Conservation (phyloP, 805 yeast species). For the Lachancea nothofagi region DNA sequence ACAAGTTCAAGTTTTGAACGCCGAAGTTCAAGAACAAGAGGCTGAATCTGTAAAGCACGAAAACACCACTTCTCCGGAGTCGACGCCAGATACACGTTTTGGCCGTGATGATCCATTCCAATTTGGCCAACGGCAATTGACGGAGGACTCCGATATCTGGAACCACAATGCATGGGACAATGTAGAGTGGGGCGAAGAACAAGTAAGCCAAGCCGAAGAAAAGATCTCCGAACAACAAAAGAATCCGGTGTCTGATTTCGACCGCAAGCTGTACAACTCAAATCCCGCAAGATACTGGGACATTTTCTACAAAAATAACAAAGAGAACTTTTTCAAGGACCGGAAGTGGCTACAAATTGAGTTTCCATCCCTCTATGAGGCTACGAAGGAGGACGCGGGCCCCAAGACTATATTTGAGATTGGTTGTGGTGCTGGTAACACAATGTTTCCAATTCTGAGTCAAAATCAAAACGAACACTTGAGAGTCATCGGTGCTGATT, state of each 20-base stretch:
- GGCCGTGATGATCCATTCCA: slow-evolving; percentile 88
- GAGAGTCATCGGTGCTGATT: slow-evolving; percentile 79
- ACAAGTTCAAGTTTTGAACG: slow-evolving; percentile 1
- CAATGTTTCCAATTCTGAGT: slow-evolving; percentile 81
- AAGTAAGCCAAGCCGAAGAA: slow-evolving; percentile 64
- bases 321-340: slow-evolving; percentile 92
- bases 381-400: slow-evolving; percentile 68
- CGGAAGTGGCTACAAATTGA: slow-evolving; percentile 94
- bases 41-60: slow-evolving; percentile 6
- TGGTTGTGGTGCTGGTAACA: slow-evolving; percentile 98
- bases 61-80: not conserved
- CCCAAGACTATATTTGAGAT: slow-evolving; percentile 75
- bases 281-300: slow-evolving; percentile 97
- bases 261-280: slow-evolving; percentile 67
- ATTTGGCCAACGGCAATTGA: slow-evolving; percentile 80
- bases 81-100: slow-evolving; percentile 41
- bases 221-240: slow-evolving; percentile 71
- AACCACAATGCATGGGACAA: slow-evolving; percentile 92
- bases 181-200: slow-evolving; percentile 96
- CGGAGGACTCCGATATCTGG: slow-evolving; percentile 76
- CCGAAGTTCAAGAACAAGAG: slow-evolving; percentile 5
- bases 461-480: slow-evolving; percentile 79
- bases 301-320: slow-evolving; percentile 81
- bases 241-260: slow-evolving; percentile 82
- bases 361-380: slow-evolving; percentile 78